phyloP scores from a whole-genome alignment of 257 asterid species.

The Nicotiana tomentosiformis region DNA sequence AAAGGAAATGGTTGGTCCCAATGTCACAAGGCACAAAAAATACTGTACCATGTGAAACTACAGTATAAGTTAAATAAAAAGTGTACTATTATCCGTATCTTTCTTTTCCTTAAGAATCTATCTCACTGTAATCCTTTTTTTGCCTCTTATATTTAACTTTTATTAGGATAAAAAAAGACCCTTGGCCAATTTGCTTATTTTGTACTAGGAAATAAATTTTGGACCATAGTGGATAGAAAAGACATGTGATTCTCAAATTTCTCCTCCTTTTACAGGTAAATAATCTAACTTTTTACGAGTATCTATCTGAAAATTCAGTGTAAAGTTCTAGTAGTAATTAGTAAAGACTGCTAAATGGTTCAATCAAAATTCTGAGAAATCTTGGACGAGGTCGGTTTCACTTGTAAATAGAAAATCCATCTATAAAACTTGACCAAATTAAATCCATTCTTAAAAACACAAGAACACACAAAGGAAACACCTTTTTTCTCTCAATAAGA shows the following conservation, averaged over 20 bases:
- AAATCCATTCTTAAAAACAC: neutral
- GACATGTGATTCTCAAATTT: constrained; percentile 6
- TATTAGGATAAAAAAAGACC: neutral
- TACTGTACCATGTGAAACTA: constrained; percentile 28
- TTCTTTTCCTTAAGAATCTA: constrained; percentile 23
- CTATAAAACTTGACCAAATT: neutral
- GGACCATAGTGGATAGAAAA: neutral
- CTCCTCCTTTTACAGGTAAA: neutral
- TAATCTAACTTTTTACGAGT: neutral
- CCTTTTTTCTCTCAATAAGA: neutral
- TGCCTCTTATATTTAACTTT: constrained; percentile 1
- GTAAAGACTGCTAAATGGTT: neutral
- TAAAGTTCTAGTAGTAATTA: no score
- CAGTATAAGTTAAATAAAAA: constrained; percentile 18
- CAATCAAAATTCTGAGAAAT: neutral
- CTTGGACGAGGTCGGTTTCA: neutral
- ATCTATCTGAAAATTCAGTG: neutral
- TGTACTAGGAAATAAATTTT: neutral
- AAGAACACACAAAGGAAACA: neutral
- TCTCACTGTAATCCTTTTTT: constrained; percentile 15
- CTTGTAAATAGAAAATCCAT: neutral
- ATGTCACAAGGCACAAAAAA: constrained; percentile 13
- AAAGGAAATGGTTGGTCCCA: constrained; percentile 23
- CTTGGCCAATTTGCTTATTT: neutral
- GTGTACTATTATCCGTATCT: constrained; percentile 1